phyloP scores from a whole-genome alignment of 441 rosid species.

The Gossypium trilobum region DNA sequence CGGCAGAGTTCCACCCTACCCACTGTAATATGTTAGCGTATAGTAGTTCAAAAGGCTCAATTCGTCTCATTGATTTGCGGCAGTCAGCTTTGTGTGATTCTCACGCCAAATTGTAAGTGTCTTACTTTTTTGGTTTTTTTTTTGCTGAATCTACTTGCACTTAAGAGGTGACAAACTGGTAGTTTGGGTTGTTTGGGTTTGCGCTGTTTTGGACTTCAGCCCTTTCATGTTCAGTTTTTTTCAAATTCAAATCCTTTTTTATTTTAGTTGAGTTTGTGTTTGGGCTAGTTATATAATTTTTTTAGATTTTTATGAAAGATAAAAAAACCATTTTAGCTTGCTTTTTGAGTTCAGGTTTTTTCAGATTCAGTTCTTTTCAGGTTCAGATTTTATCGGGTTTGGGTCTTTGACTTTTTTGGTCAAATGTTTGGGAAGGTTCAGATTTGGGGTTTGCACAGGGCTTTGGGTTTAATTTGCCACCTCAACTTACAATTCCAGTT shows the following conservation, averaged over 20 bases:
- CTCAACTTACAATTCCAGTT: neutral
- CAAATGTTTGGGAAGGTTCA: neutral
- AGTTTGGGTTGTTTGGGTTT: neutral
- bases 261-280: neutral
- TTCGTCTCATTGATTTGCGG: constrained; percentile 88
- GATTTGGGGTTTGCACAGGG: neutral
- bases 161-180: neutral
- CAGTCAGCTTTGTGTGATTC: constrained; percentile 91
- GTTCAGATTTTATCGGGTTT: neutral
- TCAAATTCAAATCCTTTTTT: neutral
- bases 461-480: neutral
- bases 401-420: neutral
- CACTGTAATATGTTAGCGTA: constrained; percentile 87
- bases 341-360: neutral
- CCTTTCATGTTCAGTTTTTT: neutral
- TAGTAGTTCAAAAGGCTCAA: constrained; percentile 95
- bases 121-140: neutral
- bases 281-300: neutral
- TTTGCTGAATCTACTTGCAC: constrained; percentile 9
- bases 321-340: neutral
- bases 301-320: neutral
- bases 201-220: neutral
- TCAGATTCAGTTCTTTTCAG: neutral
- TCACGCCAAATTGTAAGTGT: constrained; percentile 35
- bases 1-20: constrained; percentile 93